phyloP scores from a whole-genome alignment of 805 yeast species.

The Sungouiozyma ichnusensis region DNA sequence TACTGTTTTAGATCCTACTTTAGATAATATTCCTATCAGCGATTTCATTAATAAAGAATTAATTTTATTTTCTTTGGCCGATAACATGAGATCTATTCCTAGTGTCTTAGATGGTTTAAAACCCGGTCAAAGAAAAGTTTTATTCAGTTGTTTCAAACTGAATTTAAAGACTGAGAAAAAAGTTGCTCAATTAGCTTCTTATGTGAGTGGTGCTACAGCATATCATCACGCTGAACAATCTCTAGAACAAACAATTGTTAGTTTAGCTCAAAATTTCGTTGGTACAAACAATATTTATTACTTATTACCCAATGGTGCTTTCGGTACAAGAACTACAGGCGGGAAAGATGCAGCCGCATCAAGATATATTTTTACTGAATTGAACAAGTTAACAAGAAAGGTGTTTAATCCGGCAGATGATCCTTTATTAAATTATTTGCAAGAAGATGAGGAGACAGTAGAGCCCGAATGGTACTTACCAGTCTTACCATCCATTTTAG shows the following conservation, averaged over 20 bases:
- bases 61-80: slow-evolving; percentile 92
- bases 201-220: slow-evolving; percentile 77
- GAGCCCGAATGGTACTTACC: slow-evolving; percentile 96
- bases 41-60: slow-evolving; percentile 93
- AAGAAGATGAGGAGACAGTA: slow-evolving; percentile 87
- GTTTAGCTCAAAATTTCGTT: slow-evolving; percentile 88
- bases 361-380: slow-evolving; percentile 86
- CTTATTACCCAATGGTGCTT: slow-evolving; percentile 84
- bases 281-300: slow-evolving; percentile 85
- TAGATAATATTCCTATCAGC: slow-evolving; percentile 72
- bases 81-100: slow-evolving; percentile 90
- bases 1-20: slow-evolving; percentile 73
- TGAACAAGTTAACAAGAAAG: slow-evolving; percentile 62
- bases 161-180: slow-evolving; percentile 70
- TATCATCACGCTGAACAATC: slow-evolving; percentile 95
- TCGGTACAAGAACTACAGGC: slow-evolving; percentile 93
- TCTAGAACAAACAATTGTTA: slow-evolving; percentile 79
- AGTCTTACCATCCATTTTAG: slow-evolving; percentile 86
- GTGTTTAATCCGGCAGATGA: slow-evolving; percentile 75
- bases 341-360: slow-evolving; percentile 99
- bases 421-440: slow-evolving; percentile 64
- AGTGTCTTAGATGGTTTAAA: slow-evolving; percentile 89
- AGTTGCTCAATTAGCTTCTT: slow-evolving; percentile 85
- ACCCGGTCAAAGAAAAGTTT: slow-evolving; percentile 93
- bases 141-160: slow-evolving; percentile 76